Percentiles rank a stretch among this genome's conserved stretches.
These are phyloP conservation scores for Leccinum subtestaceum DNA, from an alignment of 768 basidiomycete genomes.

Conservation along the genomic window DNA sequence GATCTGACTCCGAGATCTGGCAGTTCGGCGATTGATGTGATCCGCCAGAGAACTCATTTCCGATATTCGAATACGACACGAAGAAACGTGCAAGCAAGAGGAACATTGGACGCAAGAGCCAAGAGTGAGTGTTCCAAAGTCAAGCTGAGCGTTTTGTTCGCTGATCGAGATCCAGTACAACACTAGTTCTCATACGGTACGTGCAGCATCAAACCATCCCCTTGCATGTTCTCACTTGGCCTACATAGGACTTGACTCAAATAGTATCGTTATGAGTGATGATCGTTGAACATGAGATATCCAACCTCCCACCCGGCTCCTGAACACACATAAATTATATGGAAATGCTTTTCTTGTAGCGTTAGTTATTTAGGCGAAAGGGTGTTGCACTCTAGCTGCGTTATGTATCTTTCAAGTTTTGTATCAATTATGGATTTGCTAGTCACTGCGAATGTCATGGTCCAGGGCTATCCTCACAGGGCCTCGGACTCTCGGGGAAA, in stretches of 20 bases:
- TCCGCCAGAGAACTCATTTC: constrained; percentile 10
- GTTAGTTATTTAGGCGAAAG: background rate
- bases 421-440: background rate
- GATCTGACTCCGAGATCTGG: background rate
- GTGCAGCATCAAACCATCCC: background rate
- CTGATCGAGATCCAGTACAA: constrained; percentile 6
- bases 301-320: background rate
- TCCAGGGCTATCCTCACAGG: background rate
- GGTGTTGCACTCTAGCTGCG: background rate
- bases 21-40: background rate
- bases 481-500: background rate
- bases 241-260: constrained; percentile 15
- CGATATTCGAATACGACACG: constrained; percentile 14
- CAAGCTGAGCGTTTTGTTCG: constrained; percentile 4
- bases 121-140: constrained; percentile 14
- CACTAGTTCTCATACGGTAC: constrained; percentile 15
- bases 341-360: background rate
- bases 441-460: too few species aligned
- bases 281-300: background rate
- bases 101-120: constrained; percentile 16
- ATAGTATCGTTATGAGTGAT: background rate
- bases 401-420: background rate
- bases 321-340: background rate
- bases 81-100: background rate
- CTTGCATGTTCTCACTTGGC: constrained; percentile 33